Conservation (phyloP, 75 land plant species). For the Azolla pinnata region DNA sequence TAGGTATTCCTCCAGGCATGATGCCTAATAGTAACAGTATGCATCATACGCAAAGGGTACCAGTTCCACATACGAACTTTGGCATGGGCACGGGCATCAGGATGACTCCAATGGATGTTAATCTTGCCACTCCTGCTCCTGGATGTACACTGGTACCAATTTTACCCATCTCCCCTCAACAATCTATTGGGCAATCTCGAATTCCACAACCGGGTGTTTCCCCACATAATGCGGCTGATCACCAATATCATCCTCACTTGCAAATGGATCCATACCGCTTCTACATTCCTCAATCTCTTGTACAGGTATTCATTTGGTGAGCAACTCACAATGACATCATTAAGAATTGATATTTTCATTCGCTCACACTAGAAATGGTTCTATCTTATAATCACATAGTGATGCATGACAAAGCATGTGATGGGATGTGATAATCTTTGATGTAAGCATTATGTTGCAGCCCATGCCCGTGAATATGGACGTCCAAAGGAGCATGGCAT, state of each 20-base stretch:
- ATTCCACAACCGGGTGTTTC: not conserved
- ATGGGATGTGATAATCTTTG: not conserved
- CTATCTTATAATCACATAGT: too few relatives aligned
- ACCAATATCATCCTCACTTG: not conserved
- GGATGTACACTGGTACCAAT: not conserved
- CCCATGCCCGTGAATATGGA: not conserved
- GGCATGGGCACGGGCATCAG: slow-evolving; percentile 6
- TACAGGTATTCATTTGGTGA: not conserved
- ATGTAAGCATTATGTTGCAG: not conserved
- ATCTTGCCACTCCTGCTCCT: not conserved
- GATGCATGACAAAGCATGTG: not conserved
- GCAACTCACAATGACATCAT: too few relatives aligned
- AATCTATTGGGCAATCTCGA: not conserved
- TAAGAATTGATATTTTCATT: not conserved
- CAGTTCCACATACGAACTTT: slow-evolving; percentile 1
- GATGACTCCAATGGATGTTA: not conserved
- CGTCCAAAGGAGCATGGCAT: not conserved
- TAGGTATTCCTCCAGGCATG: slow-evolving; percentile 1
- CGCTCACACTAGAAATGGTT: not conserved
- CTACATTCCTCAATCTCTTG: not conserved
- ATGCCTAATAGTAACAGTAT: not conserved
- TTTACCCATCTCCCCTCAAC: not conserved
- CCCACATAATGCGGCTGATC: not conserved
- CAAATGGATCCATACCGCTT: slow-evolving; percentile 2
- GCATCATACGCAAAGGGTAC: slow-evolving; percentile 1